phyloP scores from a whole-genome alignment of 2,329 filamentous ascomycete genomes.

The Chrysosporium queenslandicum region DNA sequence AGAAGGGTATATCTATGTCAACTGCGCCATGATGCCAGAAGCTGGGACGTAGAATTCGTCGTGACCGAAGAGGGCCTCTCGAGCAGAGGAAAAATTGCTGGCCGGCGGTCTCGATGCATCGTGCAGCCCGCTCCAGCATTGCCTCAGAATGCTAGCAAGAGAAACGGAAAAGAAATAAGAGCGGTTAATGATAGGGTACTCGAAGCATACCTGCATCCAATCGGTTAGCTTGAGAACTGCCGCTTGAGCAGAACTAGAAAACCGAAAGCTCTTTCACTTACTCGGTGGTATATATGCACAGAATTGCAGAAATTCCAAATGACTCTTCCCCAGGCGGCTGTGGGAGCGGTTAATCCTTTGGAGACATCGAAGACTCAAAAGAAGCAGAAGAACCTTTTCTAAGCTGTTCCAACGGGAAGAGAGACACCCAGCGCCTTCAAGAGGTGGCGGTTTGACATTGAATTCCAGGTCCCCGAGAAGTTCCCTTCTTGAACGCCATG shows the following conservation, averaged over 20 bases:
- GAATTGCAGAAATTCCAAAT: too few species aligned
- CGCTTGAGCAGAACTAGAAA: not conserved
- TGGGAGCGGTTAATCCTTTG: not conserved
- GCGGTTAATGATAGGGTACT: not conserved
- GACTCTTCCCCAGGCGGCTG: too few species aligned
- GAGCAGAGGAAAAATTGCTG: conserved; percentile 37
- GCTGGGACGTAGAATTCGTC: conserved; percentile 27
- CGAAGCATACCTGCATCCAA: conserved; percentile 10
- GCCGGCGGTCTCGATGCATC: conserved; percentile 43
- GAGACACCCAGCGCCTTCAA: not conserved
- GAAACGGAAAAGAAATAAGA: not conserved
- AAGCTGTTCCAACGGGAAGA: not conserved
- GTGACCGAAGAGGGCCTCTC: conserved; percentile 31
- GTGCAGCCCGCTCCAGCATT: conserved; percentile 45
- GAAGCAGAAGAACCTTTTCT: not conserved
- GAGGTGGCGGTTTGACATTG: not conserved
- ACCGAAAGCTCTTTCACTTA: not conserved
- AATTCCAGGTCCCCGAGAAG: not conserved
- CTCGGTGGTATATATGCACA: not conserved
- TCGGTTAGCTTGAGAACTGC: not conserved
- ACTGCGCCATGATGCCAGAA: conserved; percentile 30
- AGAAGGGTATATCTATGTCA: conserved; percentile 25
- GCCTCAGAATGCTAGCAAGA: conserved; percentile 22
- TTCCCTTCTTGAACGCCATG: not conserved
- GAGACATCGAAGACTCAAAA: not conserved